Evolutionary conservation across 148 eudicot species (phyloP).

Genomic region (Drosera capensis): DNA sequence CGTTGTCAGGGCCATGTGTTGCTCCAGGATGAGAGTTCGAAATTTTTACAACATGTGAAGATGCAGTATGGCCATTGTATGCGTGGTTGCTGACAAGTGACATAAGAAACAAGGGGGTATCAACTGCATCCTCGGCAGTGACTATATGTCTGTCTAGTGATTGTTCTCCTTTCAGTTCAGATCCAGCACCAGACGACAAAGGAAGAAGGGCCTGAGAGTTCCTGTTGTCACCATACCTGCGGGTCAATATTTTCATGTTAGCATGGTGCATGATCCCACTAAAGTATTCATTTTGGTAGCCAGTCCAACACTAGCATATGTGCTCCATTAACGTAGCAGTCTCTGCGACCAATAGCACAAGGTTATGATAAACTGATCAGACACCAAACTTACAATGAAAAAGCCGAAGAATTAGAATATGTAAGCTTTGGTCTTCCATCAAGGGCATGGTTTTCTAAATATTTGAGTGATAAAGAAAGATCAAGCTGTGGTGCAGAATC

Average conservation of each 20-base stretch:
- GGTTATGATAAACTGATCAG: not conserved
- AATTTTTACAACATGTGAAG: too few species aligned
- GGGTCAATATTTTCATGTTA: not conserved
- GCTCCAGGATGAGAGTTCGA: too few species aligned
- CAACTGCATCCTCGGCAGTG: not conserved
- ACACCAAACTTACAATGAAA: constrained; percentile 28
- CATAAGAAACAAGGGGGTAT: not conserved
- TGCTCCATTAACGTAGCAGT: too few species aligned
- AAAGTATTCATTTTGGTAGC: not conserved
- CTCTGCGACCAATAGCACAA: not conserved
- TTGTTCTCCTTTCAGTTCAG: constrained; percentile 9
- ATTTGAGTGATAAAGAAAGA: constrained; percentile 19
- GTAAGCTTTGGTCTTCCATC: constrained; percentile 18
- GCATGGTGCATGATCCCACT: not conserved
- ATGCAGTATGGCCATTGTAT: too few species aligned
- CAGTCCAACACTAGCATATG: not conserved
- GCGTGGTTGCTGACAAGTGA: too few species aligned
- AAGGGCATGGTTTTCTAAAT: constrained; percentile 10
- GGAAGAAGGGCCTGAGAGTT: constrained; percentile 10
- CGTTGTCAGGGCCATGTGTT: constrained; percentile 3
- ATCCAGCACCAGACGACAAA: constrained; percentile 4
- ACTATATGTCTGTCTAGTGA: not conserved
- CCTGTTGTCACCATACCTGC: constrained; percentile 29
- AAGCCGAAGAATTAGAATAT: constrained; percentile 26
- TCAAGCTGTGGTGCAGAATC: constrained; percentile 22